Evolutionary conservation across 2,329 filamentous ascomycete species (phyloP), one percentile per base, ranked within the genome.

Genomic region (Clonostachys solani): DNA sequence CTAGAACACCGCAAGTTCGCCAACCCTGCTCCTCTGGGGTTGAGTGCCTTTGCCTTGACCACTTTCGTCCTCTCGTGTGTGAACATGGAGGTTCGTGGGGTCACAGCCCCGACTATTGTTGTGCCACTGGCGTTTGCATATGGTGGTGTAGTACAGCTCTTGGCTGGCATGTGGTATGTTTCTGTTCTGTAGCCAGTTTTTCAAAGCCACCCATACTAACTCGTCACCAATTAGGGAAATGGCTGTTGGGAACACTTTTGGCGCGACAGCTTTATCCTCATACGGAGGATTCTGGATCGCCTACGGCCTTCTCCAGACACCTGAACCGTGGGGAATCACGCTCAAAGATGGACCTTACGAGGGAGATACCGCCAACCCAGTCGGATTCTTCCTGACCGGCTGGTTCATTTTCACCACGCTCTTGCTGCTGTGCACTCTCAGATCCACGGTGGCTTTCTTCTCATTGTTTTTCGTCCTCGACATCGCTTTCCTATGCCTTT

Each of bases 341-440:
- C 23, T n/a, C n/a, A 65, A 62, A 33, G 67, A 72, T 17, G 65
- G 64, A 35, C 75, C 73, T 4, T 83, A 83, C 55, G 55, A 54
- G 5, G 55, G 70, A 56, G 56, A 74, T 47, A 64, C 66, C 16
- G 56, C 69, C 23, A 81, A 84, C 43, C 83, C 82, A 1, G 71
- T 92, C 47, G 87, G 84, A 47, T 81, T 92, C 62, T 92, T 87
- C 77, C 72, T 92, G 49, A 81, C 81, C 3, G 80, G 85, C 64
- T 92, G 88, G 88, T 91, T 89, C 72, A 89, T 92, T 70, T 92
- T 92, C 73, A 92, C 87, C 46, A 85, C 82, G 47, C 67, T 92
- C 49, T 65, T 92, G 53, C 72, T 91, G 38, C 58, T 92, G 50
- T 86, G 84, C 74, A 92, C 88, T 9, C 73, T 92, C 45, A 80